Conservation (phyloP, 768 basidiomycete genomes). For the Tylopilus plumbeoviolaceoides region DNA sequence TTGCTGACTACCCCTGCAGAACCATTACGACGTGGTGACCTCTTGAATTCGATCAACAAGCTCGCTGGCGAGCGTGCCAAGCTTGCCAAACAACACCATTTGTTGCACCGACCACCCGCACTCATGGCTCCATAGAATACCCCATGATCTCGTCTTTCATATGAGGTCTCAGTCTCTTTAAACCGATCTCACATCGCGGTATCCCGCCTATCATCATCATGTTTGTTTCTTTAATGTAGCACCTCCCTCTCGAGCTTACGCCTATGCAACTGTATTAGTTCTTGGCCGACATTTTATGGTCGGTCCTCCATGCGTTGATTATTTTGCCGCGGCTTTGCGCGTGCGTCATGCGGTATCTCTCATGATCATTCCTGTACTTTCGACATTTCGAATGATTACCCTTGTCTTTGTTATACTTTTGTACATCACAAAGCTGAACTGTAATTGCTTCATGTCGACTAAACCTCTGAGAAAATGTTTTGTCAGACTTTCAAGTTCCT, state of each 20-base stretch:
- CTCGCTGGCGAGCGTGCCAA: constrained; percentile 63
- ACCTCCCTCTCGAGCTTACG: neutral
- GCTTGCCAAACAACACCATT: constrained; percentile 28
- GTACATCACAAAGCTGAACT: too few species aligned
- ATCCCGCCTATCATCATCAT: constrained; percentile 6
- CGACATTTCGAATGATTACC: too few species aligned
- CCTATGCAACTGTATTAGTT: constrained; percentile 8
- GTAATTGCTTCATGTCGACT: too few species aligned
- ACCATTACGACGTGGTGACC: constrained; percentile 73
- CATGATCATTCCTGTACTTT: too few species aligned
- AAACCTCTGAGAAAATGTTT: too few species aligned
- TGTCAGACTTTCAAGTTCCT: too few species aligned
- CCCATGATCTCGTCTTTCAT: neutral
- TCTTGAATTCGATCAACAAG: constrained; percentile 78
- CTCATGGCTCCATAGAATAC: constrained; percentile 25
- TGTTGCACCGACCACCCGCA: constrained; percentile 31
- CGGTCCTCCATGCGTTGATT: neutral
- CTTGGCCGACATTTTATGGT: neutral
- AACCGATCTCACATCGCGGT: constrained; percentile 6
- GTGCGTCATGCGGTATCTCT: neutral
- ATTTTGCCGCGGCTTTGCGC: neutral
- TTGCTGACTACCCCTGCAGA: constrained; percentile 40
- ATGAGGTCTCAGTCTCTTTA: neutral
- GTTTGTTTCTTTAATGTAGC: constrained; percentile 15
- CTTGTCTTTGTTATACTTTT: too few species aligned